Conservation (phyloP, 306 rosid genomes). For the Hylodesmum podocarpum region DNA sequence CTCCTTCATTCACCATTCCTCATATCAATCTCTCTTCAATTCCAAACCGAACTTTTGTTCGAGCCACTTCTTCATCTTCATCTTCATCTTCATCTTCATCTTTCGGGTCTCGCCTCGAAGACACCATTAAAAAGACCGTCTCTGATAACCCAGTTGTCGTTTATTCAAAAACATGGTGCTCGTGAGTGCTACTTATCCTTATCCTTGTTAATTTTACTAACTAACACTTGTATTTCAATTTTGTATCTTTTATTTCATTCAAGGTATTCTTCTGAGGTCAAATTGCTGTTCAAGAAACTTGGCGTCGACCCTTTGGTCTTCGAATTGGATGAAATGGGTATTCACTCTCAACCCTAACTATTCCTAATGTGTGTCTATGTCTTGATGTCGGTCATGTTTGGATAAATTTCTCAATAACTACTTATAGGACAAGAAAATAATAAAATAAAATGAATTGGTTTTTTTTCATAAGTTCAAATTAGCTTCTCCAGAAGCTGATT, state of each 20-base stretch:
- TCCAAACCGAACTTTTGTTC: constrained; percentile 31
- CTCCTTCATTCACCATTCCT: constrained; percentile 19
- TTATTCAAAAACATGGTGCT: constrained; percentile 96
- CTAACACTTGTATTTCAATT: constrained; percentile 7
- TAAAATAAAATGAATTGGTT: too few relatives aligned
- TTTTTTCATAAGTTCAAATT: too few relatives aligned
- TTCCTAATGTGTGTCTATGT: background rate
- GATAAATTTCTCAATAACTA: too few relatives aligned
- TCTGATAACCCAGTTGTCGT: constrained; percentile 71
- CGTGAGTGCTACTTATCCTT: constrained; percentile 58
- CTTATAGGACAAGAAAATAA: too few relatives aligned
- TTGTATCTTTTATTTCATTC: constrained; percentile 5
- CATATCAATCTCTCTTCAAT: constrained; percentile 32
- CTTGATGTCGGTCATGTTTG: background rate
- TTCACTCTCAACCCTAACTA: background rate
- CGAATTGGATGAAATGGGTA: constrained; percentile 96
- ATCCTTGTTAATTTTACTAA: too few relatives aligned
- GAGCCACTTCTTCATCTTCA: constrained; percentile 58
- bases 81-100: constrained; percentile 64
- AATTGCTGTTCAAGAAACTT: constrained; percentile 73
- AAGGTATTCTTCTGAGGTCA: constrained; percentile 90
- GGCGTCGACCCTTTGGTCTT: constrained; percentile 65
- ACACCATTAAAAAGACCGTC: constrained; percentile 73
- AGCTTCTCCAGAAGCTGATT: too few relatives aligned
- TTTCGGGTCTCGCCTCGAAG: constrained; percentile 94